Base-by-base conservation (phyloP, 805 yeast species). In the Kuraishia capsulata region DNA sequence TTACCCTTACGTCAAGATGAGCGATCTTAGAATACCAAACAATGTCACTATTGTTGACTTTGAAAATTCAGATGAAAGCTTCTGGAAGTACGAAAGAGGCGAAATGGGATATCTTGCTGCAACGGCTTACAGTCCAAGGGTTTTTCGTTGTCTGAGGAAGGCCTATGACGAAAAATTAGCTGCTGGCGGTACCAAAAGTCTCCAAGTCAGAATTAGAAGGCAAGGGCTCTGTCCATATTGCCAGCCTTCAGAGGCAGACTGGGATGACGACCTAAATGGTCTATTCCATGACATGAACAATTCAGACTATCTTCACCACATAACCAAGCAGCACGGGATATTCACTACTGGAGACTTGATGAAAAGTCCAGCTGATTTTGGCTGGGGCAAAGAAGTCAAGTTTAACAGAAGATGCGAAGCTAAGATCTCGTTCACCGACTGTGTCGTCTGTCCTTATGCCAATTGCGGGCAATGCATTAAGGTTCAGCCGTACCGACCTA, bases 291-390 rank as follows among this genome's bases (percentile, higher is more conserved):
- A 50, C 38, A 45, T 58, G 33, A 56, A 55, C 39, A 52, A 50
- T 33, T 54, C 59, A 19, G 51, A 49, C 31, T 56, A 55, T 33
- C 38, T 56, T 16, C 62, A 56, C 31, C 62, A 56, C 36, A 39
- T 56, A 47, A 52, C 54, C 26, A 59, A 55, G 37, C 53, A 46
- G 35, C 62, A 56, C 38, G 62, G 62, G 5, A 49, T 56, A 6
- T 52, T 51, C 32, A 53, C 62, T 5, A 50, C 54, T 33, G 60
- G 59, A 6, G 47, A 47, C 14, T 36, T 41, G 6, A 53, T 55
- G 9, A 45, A 45, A 16, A 51, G 48, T 3, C 59, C 61, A 3
- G 30, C 38, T n/a, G 37, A 40, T 9, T 36, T 47, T 10, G 51
- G 48, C 10, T 48, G 57, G 53, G 52, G 43, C 8, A 33, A 33